Base-by-base conservation (phyloP, 306 rosid species). In the Hippophae rhamnoides region DNA sequence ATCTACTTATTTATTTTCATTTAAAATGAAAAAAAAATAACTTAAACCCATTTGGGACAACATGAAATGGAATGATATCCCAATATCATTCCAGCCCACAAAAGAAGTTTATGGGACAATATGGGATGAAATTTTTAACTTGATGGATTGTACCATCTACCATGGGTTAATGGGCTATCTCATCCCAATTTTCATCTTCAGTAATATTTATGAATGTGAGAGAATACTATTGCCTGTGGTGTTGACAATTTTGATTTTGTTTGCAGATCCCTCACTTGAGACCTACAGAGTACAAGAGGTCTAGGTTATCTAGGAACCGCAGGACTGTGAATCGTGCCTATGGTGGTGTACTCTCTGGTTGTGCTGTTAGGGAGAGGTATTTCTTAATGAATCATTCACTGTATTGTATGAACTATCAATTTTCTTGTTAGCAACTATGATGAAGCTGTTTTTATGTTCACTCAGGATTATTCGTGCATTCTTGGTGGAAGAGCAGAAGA, bases 401-500 rank as follows among this genome's bases (percentile, higher is more conserved):
- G 5, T 4, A 18, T 31, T 31, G 38, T 31, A 31, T 31, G 3
- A 31, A 2, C 38, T 31, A 4, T 31, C 38, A 31, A 31, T 31
- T 2, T 31, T 31, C 38, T 31, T 31, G 38, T 31, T 31, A 31
- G 38, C 38, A 31, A 31, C 38, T 2, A 31, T 31, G 38, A 31
- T 31, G 38, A 31, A 31, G 38, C 38, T 1, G 50, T 51, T 13
- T 50, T 23, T 53, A 1, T 11, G 9, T 40, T 25, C 7, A 14
- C 26, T 3, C 56, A 85, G 96, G 83, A 85, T 89, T 48, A 83
- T 89, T 52, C 84, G 94, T 9, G 94, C 96, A 10, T 89, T 89
- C 73, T 76, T 89, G 74, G 94, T 89, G 9, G 96, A 89, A 65
- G 96, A 89, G 72, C 96, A 89, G 43, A 89, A 89, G 75, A 89